phyloP scores from a whole-genome alignment of 1,139 yeast species.

The Scheffersomyces quercinus region DNA sequence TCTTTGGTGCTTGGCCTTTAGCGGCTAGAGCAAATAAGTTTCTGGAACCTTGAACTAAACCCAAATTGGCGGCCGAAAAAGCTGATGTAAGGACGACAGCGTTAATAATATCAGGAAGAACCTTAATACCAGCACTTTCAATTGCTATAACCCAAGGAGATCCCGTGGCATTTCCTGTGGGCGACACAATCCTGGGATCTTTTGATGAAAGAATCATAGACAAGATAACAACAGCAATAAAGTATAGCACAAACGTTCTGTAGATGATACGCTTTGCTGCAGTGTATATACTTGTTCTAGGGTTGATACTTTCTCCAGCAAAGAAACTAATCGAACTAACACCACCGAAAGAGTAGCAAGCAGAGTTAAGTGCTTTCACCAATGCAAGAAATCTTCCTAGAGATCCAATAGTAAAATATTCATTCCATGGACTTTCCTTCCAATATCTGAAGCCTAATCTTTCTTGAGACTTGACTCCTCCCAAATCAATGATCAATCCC shows the following conservation, averaged over 20 bases:
- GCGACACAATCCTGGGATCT: slow-evolving; percentile 37
- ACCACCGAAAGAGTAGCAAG: slow-evolving; percentile 37
- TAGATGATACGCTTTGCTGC: slow-evolving; percentile 48
- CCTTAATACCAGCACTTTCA: slow-evolving; percentile 48
- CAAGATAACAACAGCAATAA: slow-evolving; percentile 43
- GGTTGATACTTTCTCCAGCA: slow-evolving; percentile 50
- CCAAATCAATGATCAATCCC: slow-evolving; percentile 31
- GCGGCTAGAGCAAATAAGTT: slow-evolving; percentile 48
- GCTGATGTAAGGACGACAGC: slow-evolving; percentile 53
- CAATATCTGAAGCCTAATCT: slow-evolving; percentile 31
- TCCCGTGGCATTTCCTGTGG: slow-evolving; percentile 48
- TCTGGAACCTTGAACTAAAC: slow-evolving; percentile 43
- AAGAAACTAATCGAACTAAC: slow-evolving; percentile 42
- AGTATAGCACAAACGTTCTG: slow-evolving; percentile 47
- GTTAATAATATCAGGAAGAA: slow-evolving; percentile 50
- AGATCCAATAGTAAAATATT: slow-evolving; percentile 17
- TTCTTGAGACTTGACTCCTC: slow-evolving; percentile 28
- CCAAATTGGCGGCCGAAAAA: slow-evolving; percentile 54
- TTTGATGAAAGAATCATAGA: slow-evolving; percentile 48
- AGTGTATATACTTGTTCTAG: slow-evolving; percentile 47
- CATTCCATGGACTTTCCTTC: slow-evolving; percentile 26
- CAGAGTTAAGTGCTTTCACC: slow-evolving; percentile 25
- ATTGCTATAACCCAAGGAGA: slow-evolving; percentile 60
- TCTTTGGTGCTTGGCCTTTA: slow-evolving; percentile 48
- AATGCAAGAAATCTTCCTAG: slow-evolving; percentile 29